Evolutionary conservation across 495 filamentous ascomycete genomes (phyloP).

Genomic region (Staphylotrichum tortipilum): DNA sequence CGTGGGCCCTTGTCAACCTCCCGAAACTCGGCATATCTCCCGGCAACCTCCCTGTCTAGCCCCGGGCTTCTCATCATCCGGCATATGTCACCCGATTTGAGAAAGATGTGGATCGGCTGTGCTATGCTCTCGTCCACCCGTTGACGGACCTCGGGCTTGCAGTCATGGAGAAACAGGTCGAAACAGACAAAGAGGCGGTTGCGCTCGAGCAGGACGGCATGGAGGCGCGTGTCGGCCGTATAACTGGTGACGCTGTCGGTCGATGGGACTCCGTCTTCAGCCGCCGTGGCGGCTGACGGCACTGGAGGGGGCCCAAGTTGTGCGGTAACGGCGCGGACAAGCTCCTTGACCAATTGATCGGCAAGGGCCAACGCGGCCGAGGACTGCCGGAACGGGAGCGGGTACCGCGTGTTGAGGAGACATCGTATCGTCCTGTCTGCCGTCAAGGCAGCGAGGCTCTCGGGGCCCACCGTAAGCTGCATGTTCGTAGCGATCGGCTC

Average conservation of each 20-base stretch:
- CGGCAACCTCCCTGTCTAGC: neutral
- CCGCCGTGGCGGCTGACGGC: neutral
- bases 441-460: slow-evolving; percentile 1
- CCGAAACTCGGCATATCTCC: neutral
- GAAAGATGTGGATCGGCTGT: neutral
- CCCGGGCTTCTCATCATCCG: neutral
- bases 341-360: neutral
- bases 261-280: neutral
- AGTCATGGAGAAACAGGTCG: slow-evolving; percentile 4
- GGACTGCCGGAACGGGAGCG: neutral
- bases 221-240: neutral
- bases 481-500: neutral
- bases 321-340: neutral
- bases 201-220: slow-evolving; percentile 1
- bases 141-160: neutral
- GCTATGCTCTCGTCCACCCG: neutral
- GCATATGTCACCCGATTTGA: neutral
- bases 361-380: neutral
- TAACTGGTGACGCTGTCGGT: neutral
- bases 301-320: neutral
- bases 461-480: neutral
- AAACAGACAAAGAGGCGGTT: slow-evolving; percentile 1
- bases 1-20: neutral
- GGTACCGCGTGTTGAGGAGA: slow-evolving; percentile 1
- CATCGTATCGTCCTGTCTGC: neutral